These are phyloP conservation scores for Trichomonas gallinae DNA, from an alignment of 208 protist species.

Conservation along the genomic window DNA sequence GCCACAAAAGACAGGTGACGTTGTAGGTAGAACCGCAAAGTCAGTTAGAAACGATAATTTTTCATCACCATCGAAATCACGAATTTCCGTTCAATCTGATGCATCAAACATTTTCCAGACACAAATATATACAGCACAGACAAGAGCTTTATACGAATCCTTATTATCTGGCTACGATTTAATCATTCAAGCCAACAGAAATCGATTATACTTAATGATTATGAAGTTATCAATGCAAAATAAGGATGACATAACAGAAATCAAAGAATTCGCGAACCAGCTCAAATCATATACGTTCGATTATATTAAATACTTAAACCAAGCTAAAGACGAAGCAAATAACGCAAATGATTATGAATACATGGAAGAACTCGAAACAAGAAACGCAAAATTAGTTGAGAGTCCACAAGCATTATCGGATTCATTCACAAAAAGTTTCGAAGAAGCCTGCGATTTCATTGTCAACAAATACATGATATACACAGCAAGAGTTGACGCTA, in stretches of 20 bases:
- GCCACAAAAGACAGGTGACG: not conserved
- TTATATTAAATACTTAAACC: not conserved
- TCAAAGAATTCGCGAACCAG: not conserved
- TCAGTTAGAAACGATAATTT: not conserved
- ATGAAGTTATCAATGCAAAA: not conserved
- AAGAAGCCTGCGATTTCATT: not conserved
- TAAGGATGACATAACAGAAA: not conserved
- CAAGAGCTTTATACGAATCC: not conserved
- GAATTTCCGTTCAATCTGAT: not conserved
- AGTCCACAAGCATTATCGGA: not conserved
- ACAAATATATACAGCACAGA: not conserved
- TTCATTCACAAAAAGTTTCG: not conserved
- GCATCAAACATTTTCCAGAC: not conserved
- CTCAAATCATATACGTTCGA: not conserved
- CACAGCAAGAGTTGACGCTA: not conserved
- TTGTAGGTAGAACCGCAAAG: not conserved
- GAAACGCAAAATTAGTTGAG: not conserved
- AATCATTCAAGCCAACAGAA: not conserved
- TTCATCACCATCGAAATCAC: not conserved
- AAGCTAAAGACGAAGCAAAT: not conserved
- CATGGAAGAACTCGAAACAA: not conserved
- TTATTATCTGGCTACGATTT: not conserved
- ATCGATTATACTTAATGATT: not conserved
- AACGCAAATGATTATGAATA: not conserved
- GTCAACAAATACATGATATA: not conserved